Evolutionary conservation across 2,329 filamentous ascomycete genomes (phyloP), one percentile per base, ranked within the genome.

Genomic region (Curvularia verruculosa): DNA sequence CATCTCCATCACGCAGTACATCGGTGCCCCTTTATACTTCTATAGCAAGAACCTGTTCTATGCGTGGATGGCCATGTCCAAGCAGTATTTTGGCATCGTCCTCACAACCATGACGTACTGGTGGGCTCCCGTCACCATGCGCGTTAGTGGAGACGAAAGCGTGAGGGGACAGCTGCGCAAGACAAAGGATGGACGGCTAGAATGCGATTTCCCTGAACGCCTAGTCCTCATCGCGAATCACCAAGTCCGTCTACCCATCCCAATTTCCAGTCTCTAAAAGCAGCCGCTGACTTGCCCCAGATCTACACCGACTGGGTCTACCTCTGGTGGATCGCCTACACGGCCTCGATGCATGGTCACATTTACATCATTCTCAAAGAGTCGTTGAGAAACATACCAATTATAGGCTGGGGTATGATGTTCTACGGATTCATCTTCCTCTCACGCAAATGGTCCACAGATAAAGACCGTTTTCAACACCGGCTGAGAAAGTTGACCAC

Each of bases 281-380:
- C 12, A 19, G 15, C 28, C 31, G 41, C 68, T 71, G 34, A 72
- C 51, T 6, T 10, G n/a, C 15, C 3, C 3, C 55, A 80, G 86
- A 89, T 94, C 61, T 94, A 94, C 75, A 93, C 91, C 9, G 91
- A 96, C 78, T 96, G 91, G 91, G 77, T 96, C 19, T 96, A 96
- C 74, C 84, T 96, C n/a, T 96, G 92, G 92, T 96, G 92, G 92
- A 86, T 89, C 21, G 89, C 87, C 46, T 96, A 96, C 71, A 89
- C 89, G 31, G 87, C 88, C 41, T 82, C 83, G 36, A 91, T 91
- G 85, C 90, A 95, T 70, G 92, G 92, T 9, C 89, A 93, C 72
- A 82, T 96, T 66, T 96, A 91, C 80, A 96, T 96, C 73, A 94
- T 96, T 69, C 83, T 96, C 58, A 96, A 96, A 72, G 90, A 96